These are phyloP conservation scores for Phytophthora capsici DNA, from an alignment of 352 stramenopile genomes.

Conservation along the genomic window DNA sequence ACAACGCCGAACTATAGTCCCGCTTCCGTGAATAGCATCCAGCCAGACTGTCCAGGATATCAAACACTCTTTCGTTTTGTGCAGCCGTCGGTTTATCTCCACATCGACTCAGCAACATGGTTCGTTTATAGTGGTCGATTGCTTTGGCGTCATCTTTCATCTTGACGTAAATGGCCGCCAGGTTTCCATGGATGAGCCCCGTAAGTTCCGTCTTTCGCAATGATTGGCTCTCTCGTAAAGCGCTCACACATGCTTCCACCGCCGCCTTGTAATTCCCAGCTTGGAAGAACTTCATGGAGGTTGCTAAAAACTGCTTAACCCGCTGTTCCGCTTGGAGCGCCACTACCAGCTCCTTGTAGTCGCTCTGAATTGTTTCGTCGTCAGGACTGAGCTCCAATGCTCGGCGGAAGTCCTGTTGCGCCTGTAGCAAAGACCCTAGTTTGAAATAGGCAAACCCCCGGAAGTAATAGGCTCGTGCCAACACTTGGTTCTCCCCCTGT, in stretches of 20 bases:
- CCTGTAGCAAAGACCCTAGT: constrained; percentile 40
- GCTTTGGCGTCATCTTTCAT: constrained; percentile 61
- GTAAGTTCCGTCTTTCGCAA: constrained; percentile 73
- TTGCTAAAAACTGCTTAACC: constrained; percentile 61
- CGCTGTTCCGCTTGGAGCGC: constrained; percentile 52
- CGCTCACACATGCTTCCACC: constrained; percentile 50
- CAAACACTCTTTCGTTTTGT: constrained; percentile 62
- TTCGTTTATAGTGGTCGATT: constrained; percentile 68
- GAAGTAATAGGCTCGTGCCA: constrained; percentile 66
- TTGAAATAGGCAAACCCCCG: constrained; percentile 64
- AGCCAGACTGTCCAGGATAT: constrained; percentile 62
- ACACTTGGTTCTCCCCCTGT: constrained; percentile 36
- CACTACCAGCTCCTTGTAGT: constrained; percentile 59
- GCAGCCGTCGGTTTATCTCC: constrained; percentile 29
- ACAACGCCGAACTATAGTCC: constrained; percentile 61
- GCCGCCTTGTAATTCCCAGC: constrained; percentile 58
- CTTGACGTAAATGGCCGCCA: constrained; percentile 64
- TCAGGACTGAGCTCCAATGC: constrained; percentile 59
- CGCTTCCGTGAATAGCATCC: constrained; percentile 60
- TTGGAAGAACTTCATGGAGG: constrained; percentile 70
- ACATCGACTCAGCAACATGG: constrained; percentile 50
- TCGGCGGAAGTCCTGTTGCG: constrained; percentile 59
- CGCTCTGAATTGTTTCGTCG: constrained; percentile 54
- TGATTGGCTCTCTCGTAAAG: constrained; percentile 53
- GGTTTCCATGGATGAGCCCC: constrained; percentile 68